Conservation (phyloP, 805 yeast genomes). For the Sugiyamaella boreocaroliniensis region DNA sequence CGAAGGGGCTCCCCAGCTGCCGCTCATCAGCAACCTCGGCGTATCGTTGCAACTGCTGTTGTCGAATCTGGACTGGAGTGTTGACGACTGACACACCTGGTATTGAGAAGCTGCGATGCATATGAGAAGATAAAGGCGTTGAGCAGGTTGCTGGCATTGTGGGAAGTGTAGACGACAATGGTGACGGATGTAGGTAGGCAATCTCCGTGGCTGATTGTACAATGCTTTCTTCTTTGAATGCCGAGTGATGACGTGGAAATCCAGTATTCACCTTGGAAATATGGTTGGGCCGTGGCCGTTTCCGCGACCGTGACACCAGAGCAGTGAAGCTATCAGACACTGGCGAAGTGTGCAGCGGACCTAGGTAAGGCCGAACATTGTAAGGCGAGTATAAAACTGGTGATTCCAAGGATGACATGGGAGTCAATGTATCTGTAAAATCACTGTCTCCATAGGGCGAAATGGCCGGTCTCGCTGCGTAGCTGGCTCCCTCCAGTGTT, state of each 20-base stretch:
- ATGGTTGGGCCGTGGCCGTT: neutral
- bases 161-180: neutral
- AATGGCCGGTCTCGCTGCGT: neutral
- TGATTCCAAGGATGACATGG: neutral
- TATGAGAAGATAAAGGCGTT: neutral
- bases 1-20: neutral
- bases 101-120: neutral
- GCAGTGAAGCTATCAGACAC: constrained; percentile 13
- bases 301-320: constrained; percentile 4
- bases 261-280: neutral
- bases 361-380: neutral
- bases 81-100: constrained; percentile 66
- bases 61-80: constrained; percentile 34
- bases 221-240: neutral
- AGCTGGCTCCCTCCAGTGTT: neutral
- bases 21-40: neutral
- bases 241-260: neutral
- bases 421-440: neutral
- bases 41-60: neutral
- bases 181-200: neutral
- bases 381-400: neutral
- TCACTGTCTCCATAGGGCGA: neutral
- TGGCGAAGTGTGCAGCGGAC: neutral
- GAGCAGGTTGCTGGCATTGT: neutral
- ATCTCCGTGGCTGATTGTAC: neutral